Base-by-base conservation (phyloP, 2,329 filamentous ascomycete genomes). In the Pseudocercospora ulei region DNA sequence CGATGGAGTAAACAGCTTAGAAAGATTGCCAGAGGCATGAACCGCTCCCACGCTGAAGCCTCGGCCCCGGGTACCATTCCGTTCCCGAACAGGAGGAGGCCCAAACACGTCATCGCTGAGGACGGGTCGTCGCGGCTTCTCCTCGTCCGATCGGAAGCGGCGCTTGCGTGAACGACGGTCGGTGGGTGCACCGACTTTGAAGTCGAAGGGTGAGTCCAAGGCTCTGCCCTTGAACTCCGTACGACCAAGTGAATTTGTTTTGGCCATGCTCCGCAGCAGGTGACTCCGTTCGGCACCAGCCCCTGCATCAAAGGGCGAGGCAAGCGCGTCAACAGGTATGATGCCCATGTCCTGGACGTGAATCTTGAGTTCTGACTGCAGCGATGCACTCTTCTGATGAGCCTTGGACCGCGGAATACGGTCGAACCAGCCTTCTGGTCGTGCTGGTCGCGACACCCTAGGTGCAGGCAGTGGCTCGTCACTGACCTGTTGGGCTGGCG, bases 11-110 rank as follows among this genome's bases (percentile, higher is more conserved):
- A 76, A 75, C 3, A 76, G 61, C 40, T 68, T 65, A 28, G 72
- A 64, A 20, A 77, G 62, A 36, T 69, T 65, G 35, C 65, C 59
- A 50, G 63, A 67, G 35, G 67, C 65, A 45, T 65, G 66, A 43
- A 73, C 68, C 36, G 74, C 71, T 34, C 74, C 71, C 14, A 73
- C 65, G 30, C 73, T 78, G 51, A 75, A 76, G 38, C 75, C 75
- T 27, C 76, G 71, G 49, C 69, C 75, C 25, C 75, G 70, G 20
- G 75, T 67, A 18, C 73, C 69, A 39, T 71, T 69, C 48, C 73
- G 67, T 37, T 70, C 68, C 6, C 65, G 63, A 43, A 74, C 68
- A 17, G 63, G 60, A 24, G 64, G 61, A n/a, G 30, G 30, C 38
- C 64, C 62, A 46, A 72, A 68, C 5, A 71, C 54, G 40, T 69